Base-by-base conservation (phyloP, 176 grass and related monocot genomes). In the Hsuehochloa calcarea region DNA sequence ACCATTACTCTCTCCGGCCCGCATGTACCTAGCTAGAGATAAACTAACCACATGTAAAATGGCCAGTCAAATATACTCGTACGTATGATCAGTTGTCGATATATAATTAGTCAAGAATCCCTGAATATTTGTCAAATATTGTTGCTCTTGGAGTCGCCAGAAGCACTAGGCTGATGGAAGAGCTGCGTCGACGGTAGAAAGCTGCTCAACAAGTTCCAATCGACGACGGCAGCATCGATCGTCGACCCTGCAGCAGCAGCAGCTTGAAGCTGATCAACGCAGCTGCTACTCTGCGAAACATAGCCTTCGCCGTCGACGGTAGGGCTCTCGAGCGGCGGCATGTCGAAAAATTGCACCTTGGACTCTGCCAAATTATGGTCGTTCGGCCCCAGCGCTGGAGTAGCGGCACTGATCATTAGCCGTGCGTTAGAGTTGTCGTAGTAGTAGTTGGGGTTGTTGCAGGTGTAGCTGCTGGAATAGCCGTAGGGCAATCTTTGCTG, bases 171-270 rank as follows among this genome's bases (percentile, higher is more conserved):
- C 25, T 72, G 60, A 12, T 90, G 85, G 85, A 90, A 87, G 6
- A 90, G 84, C 84, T 90, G 80, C 27, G 89, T 52, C 25, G 89
- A 69, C 26, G 89, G 85, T 70, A 91, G 89, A 70, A 91, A 68
- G 81, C 70, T 91, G 85, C 62, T 84, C 35, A 87, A 25, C 62
- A 88, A 37, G 89, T 84, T 91, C 89, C 89, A 91, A 45, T 91
- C 89, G 10, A 61, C 20, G 85, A 74, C 22, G 85, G 80, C 69
- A 84, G 89, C 62, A 91, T 91, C 89, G 25, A 84, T 72, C 29
- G 52, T 44, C 58, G 31, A 34, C 31, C 10, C 58, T 25, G 10
- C 58, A 13, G 61, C 80, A 3, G 45, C 82, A n/a, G 82, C 54
- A 12, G 63, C 66, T 15, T 89, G 87, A 27, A 14, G 13, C 9